These are phyloP conservation scores for Brassica rapa DNA, from an alignment of 345 rosid genomes.

Conservation along the genomic window DNA sequence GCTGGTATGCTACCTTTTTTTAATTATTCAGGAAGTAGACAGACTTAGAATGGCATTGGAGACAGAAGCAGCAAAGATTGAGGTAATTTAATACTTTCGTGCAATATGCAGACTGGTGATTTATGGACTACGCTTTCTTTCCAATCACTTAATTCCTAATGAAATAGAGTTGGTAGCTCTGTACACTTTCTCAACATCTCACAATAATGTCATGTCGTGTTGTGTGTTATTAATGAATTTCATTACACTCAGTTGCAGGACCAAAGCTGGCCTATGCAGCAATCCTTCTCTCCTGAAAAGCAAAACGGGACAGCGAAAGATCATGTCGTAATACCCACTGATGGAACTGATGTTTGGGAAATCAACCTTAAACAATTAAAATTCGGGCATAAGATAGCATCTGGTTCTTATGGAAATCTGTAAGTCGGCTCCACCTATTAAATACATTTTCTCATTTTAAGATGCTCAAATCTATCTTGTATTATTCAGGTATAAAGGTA, in stretches of 20 bases:
- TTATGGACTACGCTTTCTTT: background rate
- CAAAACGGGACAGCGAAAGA: constrained; percentile 47
- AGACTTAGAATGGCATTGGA: constrained; percentile 69
- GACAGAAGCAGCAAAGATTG: constrained; percentile 67
- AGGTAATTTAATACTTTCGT: constrained; percentile 47
- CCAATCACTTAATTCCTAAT: constrained; percentile 2
- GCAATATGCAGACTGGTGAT: background rate
- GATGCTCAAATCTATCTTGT: constrained; percentile 19
- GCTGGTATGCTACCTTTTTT: constrained; percentile 38
- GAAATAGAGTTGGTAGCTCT: constrained; percentile 1
- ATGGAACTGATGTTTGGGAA: constrained; percentile 99
- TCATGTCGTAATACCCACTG: constrained; percentile 81
- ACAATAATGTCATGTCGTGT: constrained; percentile 2
- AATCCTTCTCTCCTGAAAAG: constrained; percentile 52
- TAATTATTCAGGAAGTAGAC: constrained; percentile 66
- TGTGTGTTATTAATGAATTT: constrained; percentile 11
- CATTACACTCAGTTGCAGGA: constrained; percentile 46
- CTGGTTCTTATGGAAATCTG: constrained; percentile 97
- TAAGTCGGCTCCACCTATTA: constrained; percentile 51
- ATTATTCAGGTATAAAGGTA: constrained; percentile 79
- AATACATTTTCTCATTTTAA: constrained; percentile 14
- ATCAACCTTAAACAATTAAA: constrained; percentile 66
- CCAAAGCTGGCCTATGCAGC: constrained; percentile 56
- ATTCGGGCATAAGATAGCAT: constrained; percentile 84
- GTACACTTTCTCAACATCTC: constrained; percentile 13